A percentile compares a stretch with the other conserved stretches of the same genome.
Evolutionary conservation across 768 basidiomycete genomes (phyloP).

Genomic region (Boletus subcaerulescens): DNA sequence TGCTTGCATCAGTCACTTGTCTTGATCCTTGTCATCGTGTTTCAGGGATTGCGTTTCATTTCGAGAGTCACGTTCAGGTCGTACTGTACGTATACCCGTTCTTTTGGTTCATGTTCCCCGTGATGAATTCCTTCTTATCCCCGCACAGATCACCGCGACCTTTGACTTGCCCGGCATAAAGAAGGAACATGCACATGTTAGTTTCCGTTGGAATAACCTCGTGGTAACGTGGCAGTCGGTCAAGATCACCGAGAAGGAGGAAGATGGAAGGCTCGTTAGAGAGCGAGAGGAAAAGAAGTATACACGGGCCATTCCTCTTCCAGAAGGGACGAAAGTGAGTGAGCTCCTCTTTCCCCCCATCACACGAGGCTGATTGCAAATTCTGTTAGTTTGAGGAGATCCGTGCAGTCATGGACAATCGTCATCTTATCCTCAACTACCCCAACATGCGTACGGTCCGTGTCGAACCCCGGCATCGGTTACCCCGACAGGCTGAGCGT

Average conservation of each 20-base stretch:
- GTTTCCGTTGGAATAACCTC: conserved; percentile 59
- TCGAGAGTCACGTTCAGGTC: conserved; percentile 69
- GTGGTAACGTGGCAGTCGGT: conserved; percentile 65
- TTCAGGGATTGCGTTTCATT: conserved; percentile 53
- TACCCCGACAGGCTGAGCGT: conserved; percentile 26
- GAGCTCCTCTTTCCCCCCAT: neutral
- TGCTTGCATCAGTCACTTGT: conserved; percentile 2
- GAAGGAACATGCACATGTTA: conserved; percentile 75
- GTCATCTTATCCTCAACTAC: conserved; percentile 60
- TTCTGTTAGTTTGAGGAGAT: conserved; percentile 66
- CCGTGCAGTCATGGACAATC: conserved; percentile 61
- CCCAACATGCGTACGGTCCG: conserved; percentile 44
- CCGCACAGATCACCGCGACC: conserved; percentile 55
- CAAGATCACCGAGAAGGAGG: conserved; percentile 58
- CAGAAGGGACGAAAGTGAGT: conserved; percentile 69
- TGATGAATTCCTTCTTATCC: conserved; percentile 18
- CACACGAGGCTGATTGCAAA: neutral
- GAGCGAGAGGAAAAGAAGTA: conserved; percentile 63
- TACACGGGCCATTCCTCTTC: conserved; percentile 66
- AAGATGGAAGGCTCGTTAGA: conserved; percentile 56
- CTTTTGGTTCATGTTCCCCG: conserved; percentile 10
- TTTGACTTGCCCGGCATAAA: conserved; percentile 68
- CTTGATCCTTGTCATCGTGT: conserved; percentile 17
- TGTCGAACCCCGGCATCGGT: conserved; percentile 29
- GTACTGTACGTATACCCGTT: conserved; percentile 36